These are phyloP conservation scores for Panus rudis DNA, from an alignment of 768 basidiomycete genomes.

Conservation along the genomic window DNA sequence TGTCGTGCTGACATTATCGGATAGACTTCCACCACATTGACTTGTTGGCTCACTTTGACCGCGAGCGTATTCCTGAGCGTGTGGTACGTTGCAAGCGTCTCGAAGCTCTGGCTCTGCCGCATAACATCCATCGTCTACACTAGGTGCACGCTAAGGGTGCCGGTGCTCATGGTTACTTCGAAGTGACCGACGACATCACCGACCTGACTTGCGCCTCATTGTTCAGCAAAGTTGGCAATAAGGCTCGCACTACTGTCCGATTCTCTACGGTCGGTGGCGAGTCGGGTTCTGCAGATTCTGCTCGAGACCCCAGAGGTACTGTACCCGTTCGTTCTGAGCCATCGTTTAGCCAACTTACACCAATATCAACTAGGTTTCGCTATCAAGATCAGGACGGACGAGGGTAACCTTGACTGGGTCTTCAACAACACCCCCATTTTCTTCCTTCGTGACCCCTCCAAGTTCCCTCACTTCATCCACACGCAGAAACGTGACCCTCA, in stretches of 20 bases:
- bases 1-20: constrained; percentile 10
- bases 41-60: constrained; percentile 85
- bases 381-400: constrained; percentile 78
- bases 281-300: constrained; percentile 83
- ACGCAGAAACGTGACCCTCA: constrained; percentile 89
- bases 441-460: constrained; percentile 80
- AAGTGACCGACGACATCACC: constrained; percentile 78
- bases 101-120: not conserved
- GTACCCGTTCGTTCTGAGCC: not conserved
- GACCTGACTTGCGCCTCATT: constrained; percentile 72
- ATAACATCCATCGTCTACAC: not conserved
- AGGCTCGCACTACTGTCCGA: constrained; percentile 69
- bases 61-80: constrained; percentile 79
- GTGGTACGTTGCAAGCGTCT: constrained; percentile 2
- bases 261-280: constrained; percentile 95
- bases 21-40: constrained; percentile 86
- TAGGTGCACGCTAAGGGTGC: constrained; percentile 89
- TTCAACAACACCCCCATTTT: constrained; percentile 91
- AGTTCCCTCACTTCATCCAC: constrained; percentile 94
- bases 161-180: constrained; percentile 90
- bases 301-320: constrained; percentile 71
- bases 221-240: constrained; percentile 58
- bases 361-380: constrained; percentile 60
- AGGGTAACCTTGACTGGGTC: constrained; percentile 92
- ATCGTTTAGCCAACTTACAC: not conserved